These are phyloP conservation scores for Metschnikowia borealis DNA, from an alignment of 805 yeast genomes.

Conservation along the genomic window DNA sequence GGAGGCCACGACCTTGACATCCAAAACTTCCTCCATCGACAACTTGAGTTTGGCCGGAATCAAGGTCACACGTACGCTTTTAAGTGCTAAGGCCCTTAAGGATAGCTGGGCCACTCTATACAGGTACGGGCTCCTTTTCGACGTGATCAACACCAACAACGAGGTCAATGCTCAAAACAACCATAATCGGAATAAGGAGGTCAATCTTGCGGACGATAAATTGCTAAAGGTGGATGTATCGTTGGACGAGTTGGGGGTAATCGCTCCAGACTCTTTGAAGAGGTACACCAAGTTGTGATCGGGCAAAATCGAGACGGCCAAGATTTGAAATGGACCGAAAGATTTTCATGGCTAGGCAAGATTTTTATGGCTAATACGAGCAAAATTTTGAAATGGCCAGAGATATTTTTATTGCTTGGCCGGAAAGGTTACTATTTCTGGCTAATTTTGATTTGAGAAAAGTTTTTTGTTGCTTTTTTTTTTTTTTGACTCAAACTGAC, in stretches of 20 bases:
- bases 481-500: no score
- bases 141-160: conserved; percentile 40
- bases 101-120: conserved; percentile 74
- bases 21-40: conserved; percentile 35
- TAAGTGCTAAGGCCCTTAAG: conserved; percentile 59
- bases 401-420: no score
- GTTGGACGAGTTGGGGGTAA: conserved; percentile 45
- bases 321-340: not conserved
- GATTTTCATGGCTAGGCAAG: no score
- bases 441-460: no score
- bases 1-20: conserved; percentile 23
- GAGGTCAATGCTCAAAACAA: conserved; percentile 33
- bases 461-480: no score
- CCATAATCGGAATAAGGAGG: conserved; percentile 26
- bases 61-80: conserved; percentile 42
- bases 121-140: conserved; percentile 50
- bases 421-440: no score
- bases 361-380: no score
- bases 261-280: conserved; percentile 16
- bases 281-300: conserved; percentile 15
- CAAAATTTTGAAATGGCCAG: no score
- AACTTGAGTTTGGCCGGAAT: conserved; percentile 30
- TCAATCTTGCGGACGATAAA: conserved; percentile 41
- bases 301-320: no score
- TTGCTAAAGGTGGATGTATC: conserved; percentile 50